Evolutionary conservation across 139 green algal species (phyloP), one percentile per base, ranked within the genome.

Genomic region (Auxenochlorella pyrenoidosa): DNA sequence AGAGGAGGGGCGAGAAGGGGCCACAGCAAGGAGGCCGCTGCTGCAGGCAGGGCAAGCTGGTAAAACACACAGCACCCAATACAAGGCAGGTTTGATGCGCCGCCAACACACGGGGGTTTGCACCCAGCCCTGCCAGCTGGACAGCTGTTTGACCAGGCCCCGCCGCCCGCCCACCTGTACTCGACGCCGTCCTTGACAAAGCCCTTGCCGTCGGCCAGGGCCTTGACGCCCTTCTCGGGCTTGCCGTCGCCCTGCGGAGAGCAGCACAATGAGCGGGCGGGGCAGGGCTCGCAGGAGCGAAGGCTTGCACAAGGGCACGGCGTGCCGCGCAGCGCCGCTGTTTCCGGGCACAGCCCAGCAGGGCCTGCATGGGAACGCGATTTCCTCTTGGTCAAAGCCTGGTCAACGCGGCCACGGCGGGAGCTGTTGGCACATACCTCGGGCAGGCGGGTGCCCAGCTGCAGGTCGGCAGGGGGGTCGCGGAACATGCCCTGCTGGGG

Each of bases 401-500:
- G 54, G 18, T 63, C 54, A 63, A 63, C 54, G 54, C 63, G n/a
- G n/a, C n/a, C n/a, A n/a, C n/a, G n/a, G n/a, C n/a, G n/a, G n/a
- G n/a, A n/a, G n/a, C 59, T 22, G 1, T 3, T 0, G 2, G 3
- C 43, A 65, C 76, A 22, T 59, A 85, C 80, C 82, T 86, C 82
- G 0, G 82, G 40, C 84, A 83, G 58, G 54, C 72, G 72, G 38
- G 75, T 88, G 85, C 43, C 60, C 41, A 71, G 43, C 75, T 82
- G 87, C 79, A 97, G 80, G 82, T 97, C 90, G 19, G 60, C 73
- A 30, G 91, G 88, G 58, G 94, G 90, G 81, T 92, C 88, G 43
- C 94, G 92, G 92, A 99, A 99, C 94, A 97, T 97, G 88, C 96
- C 97, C 78, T 95, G 54, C 58, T 93, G 22, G 15, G 97, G 95